Base-by-base conservation (phyloP, 441 rosid species). In the Erodium moschatum region DNA sequence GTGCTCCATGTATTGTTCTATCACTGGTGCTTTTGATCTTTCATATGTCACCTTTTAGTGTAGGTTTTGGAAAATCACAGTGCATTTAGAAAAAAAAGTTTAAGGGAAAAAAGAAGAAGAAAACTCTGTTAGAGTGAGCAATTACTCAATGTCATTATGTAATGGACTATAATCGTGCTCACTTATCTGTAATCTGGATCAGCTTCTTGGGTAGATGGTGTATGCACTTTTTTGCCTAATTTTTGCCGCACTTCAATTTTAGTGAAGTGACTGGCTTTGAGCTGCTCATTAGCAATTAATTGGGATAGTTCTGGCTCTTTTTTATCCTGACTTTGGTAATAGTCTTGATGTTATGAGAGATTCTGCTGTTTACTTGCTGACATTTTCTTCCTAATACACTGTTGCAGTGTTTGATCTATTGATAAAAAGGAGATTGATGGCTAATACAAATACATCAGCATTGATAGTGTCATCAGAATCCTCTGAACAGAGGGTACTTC, bases 361-460 rank as follows among this genome's bases (percentile, higher is more conserved):
- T 7, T 54, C 8, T 54, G 24, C 9, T 54, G 21, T 54, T 54
- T 7, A 16, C 20, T 54, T 16, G 61, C 24, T 54, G 21, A 54
- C 21, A 19, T 54, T 54, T 54, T 18, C 24, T 16, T 18, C 8
- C 24, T 24, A 16, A n/a, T 16, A 9, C 61, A 16, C 21, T 18
- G 24, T 54, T 16, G 21, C 21, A 54, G 58, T 50, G 58, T 67
- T 67, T 71, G 62, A 72, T 52, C 54, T 70, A 52, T 65, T 54
- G 13, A 65, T 38, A 64, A 67, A 74, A 60, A 56, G 69, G 70
- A 46, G 69, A 85, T 87, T 44, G 50, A 44, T 44, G 88, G 84
- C 82, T 64, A 77, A 69, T 76, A 67, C 73, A 65, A 81, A 69
- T 76, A n/a, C 80, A 78, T 81, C 78, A 15, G 60, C 76, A 46